Base-by-base conservation (phyloP, 148 eudicot genomes). In the Silene conica region DNA sequence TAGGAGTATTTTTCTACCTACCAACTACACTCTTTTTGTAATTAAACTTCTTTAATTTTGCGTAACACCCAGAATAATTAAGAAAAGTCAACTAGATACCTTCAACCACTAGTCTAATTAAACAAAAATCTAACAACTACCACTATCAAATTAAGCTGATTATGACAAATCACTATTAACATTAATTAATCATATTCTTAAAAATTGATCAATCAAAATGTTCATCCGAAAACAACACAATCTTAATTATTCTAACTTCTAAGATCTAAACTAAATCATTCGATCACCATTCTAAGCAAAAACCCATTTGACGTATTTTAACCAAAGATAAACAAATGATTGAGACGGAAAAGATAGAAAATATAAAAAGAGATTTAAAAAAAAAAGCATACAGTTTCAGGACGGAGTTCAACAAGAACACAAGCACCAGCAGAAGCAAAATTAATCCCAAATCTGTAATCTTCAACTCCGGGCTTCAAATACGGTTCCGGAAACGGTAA, bases 401-500 rank as follows among this genome's bases (percentile, higher is more conserved):
- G 83, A 6, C 83, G 80, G 28, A 72, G 54, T 20, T 79, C 82
- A 56, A 75, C 79, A 14, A 83, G 86, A 6, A 84, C 86, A 77
- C 85, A 77, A 72, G 86, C 85, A 12, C 83, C 83, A 21, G 85
- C 87, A 0, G 89, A 81, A 19, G 87, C 89, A 48, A 86, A 86
- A 54, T 85, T 85, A 55, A 81, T 67, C 4, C 88, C 88, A 7
- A 83, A 71, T 1, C 46, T 71, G 25, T 20, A 83, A 60, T 83
- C 73, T 4, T 59, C 72, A 2, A 78, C 66, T 5, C 84, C 88
- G 0, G 86, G 86, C 9, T 73, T 67, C 20, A 83, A 26, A 64
- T 86, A 86, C 52, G 89, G 86, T 41, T 67, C 74, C 20, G 77
- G 34, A 31, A 82, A 76, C 1, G 87, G 89, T 23, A 84, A 50